Conservation (phyloP, 768 basidiomycete genomes). For the Pisolithus sp. region DNA sequence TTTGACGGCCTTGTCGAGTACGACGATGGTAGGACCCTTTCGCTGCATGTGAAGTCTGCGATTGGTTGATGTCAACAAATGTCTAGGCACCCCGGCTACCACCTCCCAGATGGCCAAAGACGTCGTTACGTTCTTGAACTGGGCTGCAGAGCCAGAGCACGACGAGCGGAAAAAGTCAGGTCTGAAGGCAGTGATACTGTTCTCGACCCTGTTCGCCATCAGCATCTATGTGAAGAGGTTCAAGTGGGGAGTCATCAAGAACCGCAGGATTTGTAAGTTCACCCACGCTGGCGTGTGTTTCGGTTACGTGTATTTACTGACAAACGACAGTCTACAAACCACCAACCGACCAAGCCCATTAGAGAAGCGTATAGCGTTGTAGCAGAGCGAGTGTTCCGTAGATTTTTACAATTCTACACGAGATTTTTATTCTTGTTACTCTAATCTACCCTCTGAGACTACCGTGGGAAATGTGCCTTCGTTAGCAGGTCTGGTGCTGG, state of each 20-base stretch:
- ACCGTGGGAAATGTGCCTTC: not conserved
- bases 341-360: constrained; percentile 29
- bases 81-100: constrained; percentile 85
- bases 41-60: not conserved
- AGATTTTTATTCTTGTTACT: not conserved
- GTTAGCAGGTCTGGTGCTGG: not conserved
- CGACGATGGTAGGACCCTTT: constrained; percentile 65
- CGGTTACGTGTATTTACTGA: constrained; percentile 4
- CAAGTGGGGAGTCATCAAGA: constrained; percentile 92
- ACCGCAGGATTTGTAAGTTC: constrained; percentile 80
- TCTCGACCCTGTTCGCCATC: constrained; percentile 75
- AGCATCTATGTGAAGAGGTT: constrained; percentile 90
- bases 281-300: not conserved
- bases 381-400: constrained; percentile 7
- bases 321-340: constrained; percentile 32
- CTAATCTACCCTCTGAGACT: constrained; percentile 20
- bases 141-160: constrained; percentile 97
- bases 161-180: constrained; percentile 97
- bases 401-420: constrained; percentile 20
- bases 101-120: constrained; percentile 99
- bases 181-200: constrained; percentile 90
- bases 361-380: constrained; percentile 12
- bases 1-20: constrained; percentile 97
- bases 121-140: constrained; percentile 89
- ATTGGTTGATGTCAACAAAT: constrained; percentile 7